Evolutionary conservation across 495 filamentous ascomycete species (phyloP), one percentile per base, ranked within the genome.

Genomic region (Gamarada debralockiae): DNA sequence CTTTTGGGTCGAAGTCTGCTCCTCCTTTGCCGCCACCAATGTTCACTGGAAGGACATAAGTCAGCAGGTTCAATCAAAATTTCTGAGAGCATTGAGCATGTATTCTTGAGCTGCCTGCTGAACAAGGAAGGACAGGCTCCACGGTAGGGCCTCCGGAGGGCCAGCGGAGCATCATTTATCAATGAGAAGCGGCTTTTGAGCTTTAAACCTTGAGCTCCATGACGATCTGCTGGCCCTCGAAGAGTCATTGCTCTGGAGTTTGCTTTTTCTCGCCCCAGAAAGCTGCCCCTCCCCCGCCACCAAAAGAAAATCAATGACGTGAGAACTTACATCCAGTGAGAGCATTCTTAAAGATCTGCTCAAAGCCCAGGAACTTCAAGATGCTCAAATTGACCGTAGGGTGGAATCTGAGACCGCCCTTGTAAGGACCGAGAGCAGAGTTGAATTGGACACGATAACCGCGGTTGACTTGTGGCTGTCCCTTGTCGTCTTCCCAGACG

Each of bases 281-380:
- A 38, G 45, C 27, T 29, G 49, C 39, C 31, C 39, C 13, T 51
- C 18, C 27, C 31, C 9, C 34, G 24, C n/a, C n/a, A n/a, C n/a
- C 10, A 44, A 13, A 7, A 34, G 36, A 39, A 3, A 39, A 39
- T 5, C 6, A 39, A 37, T 20, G n/a, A 25, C 3, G 15, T 47
- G 39, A 40, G n/a, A 49, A 87, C 89, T 80, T 75, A 92, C 89
- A 73, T 59, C 93, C 93, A 55, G 93, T 97, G 62, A 98, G 76
- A 57, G 93, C 93, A 91, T 98, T 98, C 85, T 98, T 98, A 81
- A 98, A 97, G 74, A 90, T 93, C 80, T 98, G 93, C 85, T 98
- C 93, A 69, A 97, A 97, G 50, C 92, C 93, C 62, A 98, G 79
- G 79, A 97, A 97, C 77, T 98, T 98, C 57, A 98, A 80, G 66